These are phyloP conservation scores for Pythium coloratum DNA, from an alignment of 352 stramenopile species.

Conservation along the genomic window DNA sequence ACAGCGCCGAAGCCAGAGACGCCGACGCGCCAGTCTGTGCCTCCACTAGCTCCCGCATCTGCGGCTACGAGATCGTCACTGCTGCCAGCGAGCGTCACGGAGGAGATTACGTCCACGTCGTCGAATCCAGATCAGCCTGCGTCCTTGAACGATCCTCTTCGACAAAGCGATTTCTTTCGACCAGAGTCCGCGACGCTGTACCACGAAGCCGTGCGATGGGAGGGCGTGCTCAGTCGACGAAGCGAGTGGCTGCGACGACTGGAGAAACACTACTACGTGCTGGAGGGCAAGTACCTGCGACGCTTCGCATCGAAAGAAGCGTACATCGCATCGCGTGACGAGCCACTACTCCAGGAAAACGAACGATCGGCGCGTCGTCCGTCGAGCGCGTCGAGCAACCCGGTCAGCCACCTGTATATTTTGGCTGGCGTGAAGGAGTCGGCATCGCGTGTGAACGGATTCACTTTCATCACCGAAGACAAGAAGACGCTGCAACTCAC, in stretches of 20 bases:
- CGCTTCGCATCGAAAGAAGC: constrained; percentile 85
- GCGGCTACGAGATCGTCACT: neutral
- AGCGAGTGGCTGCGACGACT: constrained; percentile 82
- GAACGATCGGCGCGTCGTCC: constrained; percentile 40
- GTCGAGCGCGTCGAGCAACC: constrained; percentile 36
- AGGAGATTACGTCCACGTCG: neutral
- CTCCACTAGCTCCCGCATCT: neutral
- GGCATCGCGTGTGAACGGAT: constrained; percentile 72
- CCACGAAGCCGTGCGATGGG: constrained; percentile 83
- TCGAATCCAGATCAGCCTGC: constrained; percentile 1
- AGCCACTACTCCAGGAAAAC: constrained; percentile 58
- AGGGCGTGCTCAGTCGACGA: constrained; percentile 75
- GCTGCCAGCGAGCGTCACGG: neutral
- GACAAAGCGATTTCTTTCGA: constrained; percentile 26
- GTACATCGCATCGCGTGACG: constrained; percentile 75
- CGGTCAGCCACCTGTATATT: constrained; percentile 77
- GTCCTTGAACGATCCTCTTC: constrained; percentile 7
- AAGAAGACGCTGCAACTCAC: constrained; percentile 83
- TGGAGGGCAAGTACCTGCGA: constrained; percentile 83
- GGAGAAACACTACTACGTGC: constrained; percentile 86
- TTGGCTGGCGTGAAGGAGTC: constrained; percentile 85
- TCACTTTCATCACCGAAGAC: constrained; percentile 88
- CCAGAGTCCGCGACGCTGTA: constrained; percentile 57
- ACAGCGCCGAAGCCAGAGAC: constrained; percentile 5
- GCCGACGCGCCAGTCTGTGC: constrained; percentile 2